phyloP scores from a whole-genome alignment of 306 rosid genomes.

The Prunus davidiana region DNA sequence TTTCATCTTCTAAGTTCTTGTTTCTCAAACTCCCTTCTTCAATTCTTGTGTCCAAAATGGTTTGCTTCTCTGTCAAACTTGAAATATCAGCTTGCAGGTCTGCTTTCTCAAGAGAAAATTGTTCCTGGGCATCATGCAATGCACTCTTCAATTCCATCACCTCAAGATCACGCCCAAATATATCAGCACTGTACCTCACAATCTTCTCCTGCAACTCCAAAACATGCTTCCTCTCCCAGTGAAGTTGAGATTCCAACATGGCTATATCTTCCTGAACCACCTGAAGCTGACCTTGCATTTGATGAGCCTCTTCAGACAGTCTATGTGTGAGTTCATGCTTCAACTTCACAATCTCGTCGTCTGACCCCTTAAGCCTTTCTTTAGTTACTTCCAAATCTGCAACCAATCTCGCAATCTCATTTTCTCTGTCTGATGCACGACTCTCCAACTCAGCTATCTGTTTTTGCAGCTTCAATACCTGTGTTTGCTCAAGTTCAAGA shows the following conservation, averaged over 20 bases:
- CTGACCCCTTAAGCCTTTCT: constrained; percentile 38
- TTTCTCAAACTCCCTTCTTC: constrained; percentile 34
- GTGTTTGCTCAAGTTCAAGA: constrained; percentile 43
- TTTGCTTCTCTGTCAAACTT: constrained; percentile 34
- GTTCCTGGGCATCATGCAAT: constrained; percentile 31
- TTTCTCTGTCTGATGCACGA: constrained; percentile 33
- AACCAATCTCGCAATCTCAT: constrained; percentile 39
- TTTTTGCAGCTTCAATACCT: constrained; percentile 37
- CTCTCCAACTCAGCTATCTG: constrained; percentile 39
- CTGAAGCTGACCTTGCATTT: constrained; percentile 46
- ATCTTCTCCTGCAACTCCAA: constrained; percentile 39
- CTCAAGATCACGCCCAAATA: constrained; percentile 31
- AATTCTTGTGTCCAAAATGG: constrained; percentile 23
- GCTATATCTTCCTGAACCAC: constrained; percentile 27
- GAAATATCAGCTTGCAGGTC: constrained; percentile 35
- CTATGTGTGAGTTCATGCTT: constrained; percentile 34
- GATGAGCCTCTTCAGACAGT: constrained; percentile 15
- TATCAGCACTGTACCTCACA: constrained; percentile 27
- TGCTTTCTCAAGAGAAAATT: constrained; percentile 38
- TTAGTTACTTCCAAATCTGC: constrained; percentile 40
- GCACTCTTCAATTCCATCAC: constrained; percentile 45
- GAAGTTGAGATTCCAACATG: constrained; percentile 32
- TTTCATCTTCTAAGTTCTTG: constrained; percentile 29
- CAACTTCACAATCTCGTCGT: constrained; percentile 39
- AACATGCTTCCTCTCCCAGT: constrained; percentile 29